A percentile compares a stretch with the other conserved stretches of the same genome.
phyloP scores from a whole-genome alignment of 371 early-diverging fungal genomes.

The Mucor mucedo region DNA sequence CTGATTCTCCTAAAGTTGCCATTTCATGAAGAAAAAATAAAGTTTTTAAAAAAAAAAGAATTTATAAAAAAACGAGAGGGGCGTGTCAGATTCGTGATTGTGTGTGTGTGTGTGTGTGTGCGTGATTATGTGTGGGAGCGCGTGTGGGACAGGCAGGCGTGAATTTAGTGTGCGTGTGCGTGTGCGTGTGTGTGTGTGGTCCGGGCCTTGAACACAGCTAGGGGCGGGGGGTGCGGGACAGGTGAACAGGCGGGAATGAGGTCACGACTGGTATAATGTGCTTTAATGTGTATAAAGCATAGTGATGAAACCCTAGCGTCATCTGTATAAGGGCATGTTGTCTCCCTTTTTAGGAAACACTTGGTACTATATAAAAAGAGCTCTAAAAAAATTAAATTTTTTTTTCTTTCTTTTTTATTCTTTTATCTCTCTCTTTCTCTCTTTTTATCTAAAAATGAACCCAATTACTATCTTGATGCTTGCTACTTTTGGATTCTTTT shows the following conservation, averaged over 20 bases:
- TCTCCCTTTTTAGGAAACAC: conserved; percentile 10
- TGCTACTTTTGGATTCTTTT: neutral
- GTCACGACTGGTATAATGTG: too few species aligned
- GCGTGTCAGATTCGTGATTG: too few species aligned
- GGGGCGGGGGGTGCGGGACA: too few species aligned
- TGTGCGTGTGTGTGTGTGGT: too few species aligned
- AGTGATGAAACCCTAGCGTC: neutral
- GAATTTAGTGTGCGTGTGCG: neutral
- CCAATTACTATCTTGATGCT: neutral
- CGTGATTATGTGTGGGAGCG: neutral
- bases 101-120: neutral
- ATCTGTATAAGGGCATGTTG: neutral
- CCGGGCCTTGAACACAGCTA: too few species aligned
- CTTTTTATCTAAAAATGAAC: conserved; percentile 7
- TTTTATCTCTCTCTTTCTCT: neutral
- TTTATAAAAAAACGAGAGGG: neutral
- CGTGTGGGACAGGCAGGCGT: neutral
- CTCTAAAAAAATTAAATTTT: neutral
- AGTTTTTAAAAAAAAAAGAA: neutral
- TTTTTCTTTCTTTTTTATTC: conserved; percentile 1
- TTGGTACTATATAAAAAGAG: neutral
- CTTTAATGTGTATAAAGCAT: too few species aligned
- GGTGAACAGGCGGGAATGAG: too few species aligned
- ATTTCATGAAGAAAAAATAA: conserved; percentile 10
- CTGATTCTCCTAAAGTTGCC: conserved; percentile 30